Percentiles rank a stretch among this genome's conserved stretches.
These are phyloP conservation scores for Hyaloscypha variabilis DNA, from an alignment of 495 filamentous ascomycete species.

Conservation along the genomic window DNA sequence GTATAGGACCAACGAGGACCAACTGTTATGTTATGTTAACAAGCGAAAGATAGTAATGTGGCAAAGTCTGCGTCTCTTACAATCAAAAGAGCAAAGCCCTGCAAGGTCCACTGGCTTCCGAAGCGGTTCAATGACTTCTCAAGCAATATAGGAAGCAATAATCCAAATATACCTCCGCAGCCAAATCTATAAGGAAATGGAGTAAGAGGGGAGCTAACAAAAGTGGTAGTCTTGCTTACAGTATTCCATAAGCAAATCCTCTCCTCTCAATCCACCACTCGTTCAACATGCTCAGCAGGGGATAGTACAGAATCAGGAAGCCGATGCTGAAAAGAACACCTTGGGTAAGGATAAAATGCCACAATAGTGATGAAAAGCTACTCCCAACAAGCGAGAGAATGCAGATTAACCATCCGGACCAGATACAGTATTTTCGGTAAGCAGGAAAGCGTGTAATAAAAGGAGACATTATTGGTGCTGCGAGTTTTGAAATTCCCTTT, in stretches of 20 bases:
- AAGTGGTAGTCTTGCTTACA: too few species aligned
- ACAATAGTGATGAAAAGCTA: conserved; percentile 47
- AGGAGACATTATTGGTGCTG: conserved; percentile 35
- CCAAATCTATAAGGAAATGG: too few species aligned
- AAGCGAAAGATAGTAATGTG: not conserved
- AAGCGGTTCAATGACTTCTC: conserved; percentile 48
- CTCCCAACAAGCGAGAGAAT: conserved; percentile 41
- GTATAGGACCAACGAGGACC: conserved; percentile 7
- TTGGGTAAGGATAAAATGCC: conserved; percentile 52
- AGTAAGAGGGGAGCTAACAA: too few species aligned
- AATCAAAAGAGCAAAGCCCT: conserved; percentile 35
- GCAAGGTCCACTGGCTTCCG: conserved; percentile 40
- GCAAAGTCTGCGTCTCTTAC: too few species aligned
- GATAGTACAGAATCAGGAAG: conserved; percentile 48
- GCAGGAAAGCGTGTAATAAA: conserved; percentile 1
- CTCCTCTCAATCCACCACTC: conserved; percentile 58
- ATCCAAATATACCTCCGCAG: conserved; percentile 35
- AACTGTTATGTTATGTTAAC: not conserved
- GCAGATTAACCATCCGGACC: conserved; percentile 7
- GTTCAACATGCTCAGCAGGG: conserved; percentile 52
- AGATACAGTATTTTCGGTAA: conserved; percentile 14
- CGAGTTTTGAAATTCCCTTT: conserved; percentile 18
- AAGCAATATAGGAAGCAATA: conserved; percentile 51
- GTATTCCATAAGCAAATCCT: conserved; percentile 59
- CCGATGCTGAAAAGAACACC: conserved; percentile 55